These are phyloP conservation scores for Debaryomyces singareniensis DNA, from an alignment of 1,139 yeast genomes.

Conservation along the genomic window DNA sequence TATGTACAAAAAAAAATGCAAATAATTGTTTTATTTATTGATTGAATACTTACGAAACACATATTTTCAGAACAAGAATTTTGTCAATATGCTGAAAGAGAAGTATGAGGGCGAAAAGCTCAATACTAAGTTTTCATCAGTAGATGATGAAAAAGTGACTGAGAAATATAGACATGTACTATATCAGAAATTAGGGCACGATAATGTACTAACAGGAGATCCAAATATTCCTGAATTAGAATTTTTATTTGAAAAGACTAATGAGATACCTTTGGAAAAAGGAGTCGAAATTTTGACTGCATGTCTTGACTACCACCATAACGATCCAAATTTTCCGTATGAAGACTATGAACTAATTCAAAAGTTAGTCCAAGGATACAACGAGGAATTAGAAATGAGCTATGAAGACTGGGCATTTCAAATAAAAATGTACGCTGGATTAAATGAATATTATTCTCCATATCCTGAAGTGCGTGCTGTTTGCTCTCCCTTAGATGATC, in stretches of 20 bases:
- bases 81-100: neutral
- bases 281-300: slow-evolving; percentile 14
- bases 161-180: slow-evolving; percentile 4
- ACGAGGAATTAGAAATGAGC: slow-evolving; percentile 1
- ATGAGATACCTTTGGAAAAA: slow-evolving; percentile 9
- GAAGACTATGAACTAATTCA: slow-evolving; percentile 8
- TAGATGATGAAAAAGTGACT: neutral
- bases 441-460: slow-evolving; percentile 51
- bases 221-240: slow-evolving; percentile 5
- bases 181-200: slow-evolving; percentile 6
- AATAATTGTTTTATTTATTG: no score
- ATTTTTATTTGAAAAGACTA: slow-evolving; percentile 10
- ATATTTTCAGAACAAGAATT: no score
- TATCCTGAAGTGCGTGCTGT: slow-evolving; percentile 63
- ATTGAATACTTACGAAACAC: no score
- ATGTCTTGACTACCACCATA: slow-evolving; percentile 13
- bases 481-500: slow-evolving; percentile 49
- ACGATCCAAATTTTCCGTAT: slow-evolving; percentile 19
- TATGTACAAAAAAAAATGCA: no score
- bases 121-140: neutral
- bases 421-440: slow-evolving; percentile 36
- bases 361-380: slow-evolving; percentile 2
- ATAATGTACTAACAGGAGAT: slow-evolving; percentile 3
- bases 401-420: slow-evolving; percentile 21
- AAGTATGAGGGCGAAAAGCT: slow-evolving; percentile 1